Conservation (phyloP, 805 yeast genomes). For the Spathaspora gorwiae region DNA sequence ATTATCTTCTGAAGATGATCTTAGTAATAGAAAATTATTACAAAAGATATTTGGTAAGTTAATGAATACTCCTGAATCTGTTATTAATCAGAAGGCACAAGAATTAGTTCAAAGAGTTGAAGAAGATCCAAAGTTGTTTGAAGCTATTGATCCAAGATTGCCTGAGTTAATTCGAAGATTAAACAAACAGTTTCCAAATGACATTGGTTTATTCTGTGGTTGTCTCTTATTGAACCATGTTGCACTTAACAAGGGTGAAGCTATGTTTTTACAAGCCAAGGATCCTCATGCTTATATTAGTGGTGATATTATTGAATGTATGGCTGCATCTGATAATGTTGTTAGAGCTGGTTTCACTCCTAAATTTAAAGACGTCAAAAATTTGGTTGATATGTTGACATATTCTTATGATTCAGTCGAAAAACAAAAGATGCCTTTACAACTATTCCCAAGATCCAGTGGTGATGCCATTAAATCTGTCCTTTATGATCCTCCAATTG, state of each 20-base stretch:
- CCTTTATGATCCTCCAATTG: constrained; percentile 93
- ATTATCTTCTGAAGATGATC: constrained; percentile 51
- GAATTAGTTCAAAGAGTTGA: constrained; percentile 63
- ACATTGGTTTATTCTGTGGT: constrained; percentile 94
- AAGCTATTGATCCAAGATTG: constrained; percentile 42
- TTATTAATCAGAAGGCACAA: constrained; percentile 54
- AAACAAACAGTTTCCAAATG: constrained; percentile 86
- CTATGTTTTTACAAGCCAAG: constrained; percentile 92
- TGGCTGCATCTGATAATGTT: constrained; percentile 99
- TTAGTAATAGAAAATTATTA: constrained; percentile 57
- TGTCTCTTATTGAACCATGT: constrained; percentile 90
- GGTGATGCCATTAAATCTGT: constrained; percentile 61
- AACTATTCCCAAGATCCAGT: constrained; percentile 50
- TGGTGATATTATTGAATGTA: constrained; percentile 98
- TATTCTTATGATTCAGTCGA: constrained; percentile 85
- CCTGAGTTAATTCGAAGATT: constrained; percentile 74
- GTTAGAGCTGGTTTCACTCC: constrained; percentile 99
- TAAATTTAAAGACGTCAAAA: constrained; percentile 91
- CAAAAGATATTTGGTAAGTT: constrained; percentile 74
- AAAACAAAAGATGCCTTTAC: constrained; percentile 84
- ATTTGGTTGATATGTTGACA: constrained; percentile 85
- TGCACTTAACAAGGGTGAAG: constrained; percentile 79
- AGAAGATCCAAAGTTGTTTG: constrained; percentile 54
- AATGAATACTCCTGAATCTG: constrained; percentile 74
- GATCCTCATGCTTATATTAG: constrained; percentile 97